Conservation (phyloP, 441 rosid genomes). For the Aleurites moluccanus region DNA sequence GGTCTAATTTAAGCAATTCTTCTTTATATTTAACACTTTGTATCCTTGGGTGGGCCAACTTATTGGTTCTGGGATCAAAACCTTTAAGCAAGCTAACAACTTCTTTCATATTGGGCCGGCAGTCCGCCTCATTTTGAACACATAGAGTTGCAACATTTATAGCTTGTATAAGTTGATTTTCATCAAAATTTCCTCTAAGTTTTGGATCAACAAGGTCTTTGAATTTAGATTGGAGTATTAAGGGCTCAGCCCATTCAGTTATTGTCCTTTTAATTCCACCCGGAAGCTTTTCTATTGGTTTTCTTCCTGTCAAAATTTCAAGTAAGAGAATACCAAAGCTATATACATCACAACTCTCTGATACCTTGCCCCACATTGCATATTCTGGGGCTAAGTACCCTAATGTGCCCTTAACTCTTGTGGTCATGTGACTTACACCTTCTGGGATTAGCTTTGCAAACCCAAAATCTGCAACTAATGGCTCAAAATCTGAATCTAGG, state of each 20-base stretch:
- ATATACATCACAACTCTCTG: slow-evolving; percentile 79
- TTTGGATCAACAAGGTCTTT: slow-evolving; percentile 60
- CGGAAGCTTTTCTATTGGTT: slow-evolving; percentile 57
- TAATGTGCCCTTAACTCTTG: slow-evolving; percentile 70
- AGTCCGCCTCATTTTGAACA: slow-evolving; percentile 50
- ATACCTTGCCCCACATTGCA: slow-evolving; percentile 75
- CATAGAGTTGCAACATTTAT: slow-evolving; percentile 53
- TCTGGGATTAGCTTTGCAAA: slow-evolving; percentile 75
- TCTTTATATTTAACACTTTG: slow-evolving; percentile 49
- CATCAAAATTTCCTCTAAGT: slow-evolving; percentile 56
- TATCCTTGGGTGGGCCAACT: slow-evolving; percentile 35
- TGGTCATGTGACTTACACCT: slow-evolving; percentile 74
- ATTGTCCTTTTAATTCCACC: slow-evolving; percentile 45
- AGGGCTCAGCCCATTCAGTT: slow-evolving; percentile 68
- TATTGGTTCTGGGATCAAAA: slow-evolving; percentile 37
- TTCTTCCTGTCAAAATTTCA: slow-evolving; percentile 57
- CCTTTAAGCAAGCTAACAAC: slow-evolving; percentile 58
- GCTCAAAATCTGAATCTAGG: slow-evolving; percentile 61
- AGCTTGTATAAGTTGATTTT: slow-evolving; percentile 50
- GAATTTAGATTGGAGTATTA: slow-evolving; percentile 44
- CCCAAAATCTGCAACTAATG: slow-evolving; percentile 79
- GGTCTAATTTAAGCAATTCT: slow-evolving; percentile 50
- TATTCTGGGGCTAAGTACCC: slow-evolving; percentile 81
- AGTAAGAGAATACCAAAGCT: slow-evolving; percentile 74
- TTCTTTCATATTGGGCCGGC: slow-evolving; percentile 58